Conservation (phyloP, 371 early-diverging fungal genomes). For the Mucor indicus region DNA sequence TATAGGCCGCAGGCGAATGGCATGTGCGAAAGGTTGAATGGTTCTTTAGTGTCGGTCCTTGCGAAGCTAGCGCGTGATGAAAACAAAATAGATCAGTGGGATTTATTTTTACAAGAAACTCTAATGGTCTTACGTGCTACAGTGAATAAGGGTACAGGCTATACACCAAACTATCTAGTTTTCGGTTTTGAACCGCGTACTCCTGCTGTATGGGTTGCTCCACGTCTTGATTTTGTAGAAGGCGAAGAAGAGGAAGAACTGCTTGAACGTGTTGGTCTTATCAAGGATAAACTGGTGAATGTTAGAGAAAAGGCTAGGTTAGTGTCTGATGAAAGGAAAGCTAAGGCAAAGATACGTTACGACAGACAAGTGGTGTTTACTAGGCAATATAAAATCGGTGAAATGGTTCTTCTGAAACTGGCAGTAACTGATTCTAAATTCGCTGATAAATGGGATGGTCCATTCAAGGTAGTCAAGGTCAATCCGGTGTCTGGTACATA, state of each 20-base stretch:
- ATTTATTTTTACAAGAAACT: not conserved
- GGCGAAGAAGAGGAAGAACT: not conserved
- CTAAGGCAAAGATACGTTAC: not conserved
- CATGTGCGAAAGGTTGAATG: constrained; percentile 32
- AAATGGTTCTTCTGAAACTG: constrained; percentile 13
- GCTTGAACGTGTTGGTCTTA: too few relatives aligned
- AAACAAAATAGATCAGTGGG: not conserved
- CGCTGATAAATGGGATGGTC: constrained; percentile 15
- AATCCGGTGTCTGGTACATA: constrained; percentile 14
- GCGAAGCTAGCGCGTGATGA: constrained; percentile 8
- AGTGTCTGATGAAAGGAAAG: not conserved
- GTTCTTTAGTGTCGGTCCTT: constrained; percentile 2
- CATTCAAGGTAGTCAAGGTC: constrained; percentile 2
- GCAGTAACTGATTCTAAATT: constrained; percentile 6
- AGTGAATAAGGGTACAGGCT: constrained; percentile 11
- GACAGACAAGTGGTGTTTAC: not conserved
- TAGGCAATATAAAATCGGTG: constrained; percentile 1
- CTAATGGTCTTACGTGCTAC: constrained; percentile 1
- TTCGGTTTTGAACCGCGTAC: constrained; percentile 14
- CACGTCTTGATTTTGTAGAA: constrained; percentile 8
- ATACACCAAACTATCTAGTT: constrained; percentile 9
- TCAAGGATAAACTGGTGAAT: too few relatives aligned
- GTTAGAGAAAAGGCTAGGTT: too few relatives aligned
- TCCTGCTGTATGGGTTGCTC: constrained; percentile 13
- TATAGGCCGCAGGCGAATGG: constrained; percentile 34